Evolutionary conservation across 1,139 yeast species (phyloP).

Genomic region (Scheffersomyces lignicola): DNA sequence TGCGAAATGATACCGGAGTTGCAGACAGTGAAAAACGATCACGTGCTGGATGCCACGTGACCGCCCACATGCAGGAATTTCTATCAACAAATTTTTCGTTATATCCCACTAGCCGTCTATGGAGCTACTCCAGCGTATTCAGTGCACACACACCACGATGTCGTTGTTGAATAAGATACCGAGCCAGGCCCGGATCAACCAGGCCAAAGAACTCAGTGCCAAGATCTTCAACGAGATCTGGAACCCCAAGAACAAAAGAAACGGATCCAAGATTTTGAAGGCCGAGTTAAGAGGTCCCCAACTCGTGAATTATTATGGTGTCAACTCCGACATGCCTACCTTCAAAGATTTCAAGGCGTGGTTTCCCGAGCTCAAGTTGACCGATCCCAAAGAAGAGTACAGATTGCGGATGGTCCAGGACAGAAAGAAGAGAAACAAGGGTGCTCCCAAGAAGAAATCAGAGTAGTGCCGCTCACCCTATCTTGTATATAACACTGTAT

Average conservation of each 20-base stretch:
- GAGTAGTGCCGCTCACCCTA: not conserved
- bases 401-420: slow-evolving; percentile 64
- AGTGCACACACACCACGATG: too few relatives aligned
- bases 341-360: slow-evolving; percentile 58
- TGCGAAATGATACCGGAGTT: too few relatives aligned
- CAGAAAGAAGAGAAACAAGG: slow-evolving; percentile 85
- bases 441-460: slow-evolving; percentile 79
- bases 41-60: too few relatives aligned
- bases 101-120: too few relatives aligned
- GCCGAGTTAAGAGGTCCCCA: slow-evolving; percentile 77
- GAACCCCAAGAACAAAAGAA: slow-evolving; percentile 71
- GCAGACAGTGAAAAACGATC: too few relatives aligned
- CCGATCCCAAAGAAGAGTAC: slow-evolving; percentile 74
- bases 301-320: slow-evolving; percentile 73
- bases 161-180: slow-evolving; percentile 25
- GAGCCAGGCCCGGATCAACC: slow-evolving; percentile 26
- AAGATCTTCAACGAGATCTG: slow-evolving; percentile 33
- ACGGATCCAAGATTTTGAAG: slow-evolving; percentile 74
- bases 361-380: slow-evolving; percentile 59
- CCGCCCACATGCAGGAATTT: too few relatives aligned
- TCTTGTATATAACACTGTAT: slow-evolving; percentile 1
- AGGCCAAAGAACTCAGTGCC: slow-evolving; percentile 30
- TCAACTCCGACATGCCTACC: slow-evolving; percentile 61
- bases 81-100: too few relatives aligned
- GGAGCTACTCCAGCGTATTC: too few relatives aligned